Base-by-base conservation (phyloP, 2,329 filamentous ascomycete species). In the Bertia moriformis region DNA sequence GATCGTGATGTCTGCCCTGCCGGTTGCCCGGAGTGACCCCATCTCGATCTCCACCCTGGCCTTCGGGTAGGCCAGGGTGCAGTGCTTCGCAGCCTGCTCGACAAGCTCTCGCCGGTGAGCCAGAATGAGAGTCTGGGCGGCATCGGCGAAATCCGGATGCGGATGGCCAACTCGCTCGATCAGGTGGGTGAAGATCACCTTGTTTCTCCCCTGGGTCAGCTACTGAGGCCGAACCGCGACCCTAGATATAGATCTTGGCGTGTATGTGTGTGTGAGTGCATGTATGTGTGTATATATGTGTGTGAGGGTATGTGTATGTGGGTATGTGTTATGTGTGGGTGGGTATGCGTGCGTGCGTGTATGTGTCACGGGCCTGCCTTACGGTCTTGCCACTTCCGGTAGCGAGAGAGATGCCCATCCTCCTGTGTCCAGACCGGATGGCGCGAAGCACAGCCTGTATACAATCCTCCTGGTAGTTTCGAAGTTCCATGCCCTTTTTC, bases 171-270 rank as follows among this genome's bases (percentile, higher is more conserved):
- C 83, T 80, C 49, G 84, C n/a, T n/a, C 77, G 44, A 98, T 93
- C 36, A 98, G 70, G 54, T 94, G 87, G 12, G 89, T 96, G 62
- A 98, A 98, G 49, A 98, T 88, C 52, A 98, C 78, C 81, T 86
- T 46, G 14, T 17, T n/a, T n/a, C n/a, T n/a, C n/a, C n/a, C n/a
- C n/a, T n/a, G n/a, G n/a, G n/a, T n/a, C 29, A 32, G 29, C n/a
- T 32, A 15, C 1, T 30, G 4, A 14, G n/a, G 17, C 17, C 17
- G 29, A n/a, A 15, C 4, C 14, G 12, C 27, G 27, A 30, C n/a
- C n/a, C 12, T n/a, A 30, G n/a, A n/a, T n/a, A n/a, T n/a, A n/a
- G n/a, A n/a, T n/a, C n/a, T n/a, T n/a, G n/a, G n/a, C n/a, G n/a
- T n/a, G n/a, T n/a, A n/a, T n/a, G n/a, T n/a, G n/a, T n/a, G n/a